Base-by-base conservation (phyloP, 1,284 basidiomycete species). In the Malassezia vespertilionis region DNA sequence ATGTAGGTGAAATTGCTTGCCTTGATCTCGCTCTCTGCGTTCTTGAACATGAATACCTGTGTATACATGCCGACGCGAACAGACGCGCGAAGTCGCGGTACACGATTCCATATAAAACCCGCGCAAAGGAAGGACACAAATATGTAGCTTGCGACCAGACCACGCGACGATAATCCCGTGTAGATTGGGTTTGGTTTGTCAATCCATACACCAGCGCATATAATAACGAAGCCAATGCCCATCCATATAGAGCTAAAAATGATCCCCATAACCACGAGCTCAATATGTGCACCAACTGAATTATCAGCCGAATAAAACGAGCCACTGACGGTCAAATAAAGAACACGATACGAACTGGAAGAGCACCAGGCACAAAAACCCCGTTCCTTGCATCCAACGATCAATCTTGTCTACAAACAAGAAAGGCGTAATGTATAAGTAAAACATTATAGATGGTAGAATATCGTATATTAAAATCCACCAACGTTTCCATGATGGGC, bases 251-350 rank as follows among this genome's bases (percentile, higher is more conserved):
- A 41, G 10, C 52, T 52, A 10, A 43, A 53, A 14, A 60, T 9
- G 12, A 65, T 27, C 6, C 52, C 48, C 20, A 68, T 48, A 27
- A 61, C 23, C 8, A 57, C 56, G 1, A 41, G 34, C 36, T 66
- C 60, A 12, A 66, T 17, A 28, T 58, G 62, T 10, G 54, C 47
- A 12, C 61, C 63, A 21, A 62, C 42, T 3, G 60, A 54, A 20
- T 43, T 49, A 2, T 52, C 53, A 0, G 51, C 50, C 1, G 65
- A 63, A 18, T 54, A 68, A 52, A 66, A 63, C 47, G 27, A 36
- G 12, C 37, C 8, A 33, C 12, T 33, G 11, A 7, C 10, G 10
- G 27, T 28, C 8, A 28, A 14, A 8, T 8, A 28, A 7, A 14
- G 27, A 7, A 14, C 27, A 7, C 8, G 8, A 15, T 15, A 33